Base-by-base conservation (phyloP, 345 rosid species). In the Syzygium oleosum region DNA sequence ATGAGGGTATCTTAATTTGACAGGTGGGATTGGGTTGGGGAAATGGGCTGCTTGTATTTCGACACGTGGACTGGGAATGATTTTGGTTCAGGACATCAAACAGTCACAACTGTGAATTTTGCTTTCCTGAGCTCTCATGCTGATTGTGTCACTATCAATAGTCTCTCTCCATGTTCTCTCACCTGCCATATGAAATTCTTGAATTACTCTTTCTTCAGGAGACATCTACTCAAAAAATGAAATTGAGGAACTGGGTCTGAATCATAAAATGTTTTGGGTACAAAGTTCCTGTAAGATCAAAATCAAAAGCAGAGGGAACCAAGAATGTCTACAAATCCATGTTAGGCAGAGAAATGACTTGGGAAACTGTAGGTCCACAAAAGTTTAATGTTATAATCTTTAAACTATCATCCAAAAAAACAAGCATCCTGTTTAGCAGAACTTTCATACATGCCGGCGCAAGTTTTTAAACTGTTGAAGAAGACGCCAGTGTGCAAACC, bases 1-100 rank as follows among this genome's bases (percentile, higher is more conserved):
- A 1, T 1, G 38, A 65, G 58, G 25, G 25, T 29, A 46, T 38
- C 78, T 83, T 13, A 29, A 10, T 17, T 63, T 85, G 89, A 89
- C 93, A 91, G 29, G 89, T 85, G 49, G 92, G 96, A 90, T 90
- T 92, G 85, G 80, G 87, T 73, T 73, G 49, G 83, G 80, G 21
- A 11, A 73, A 25, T 86, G 52, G 13, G 29, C 87, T 14, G 56
- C 21, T 89, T 27, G 29, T 17, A 27, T 87, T 11, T 85, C 85
- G 92, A 86, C 94, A 90, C 89, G 91, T 93, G 89, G 93, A 89
- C 19, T 51, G 21, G 49, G 87, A 38, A 52, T n/a, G 49, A 84
- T 84, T 84, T 55, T 84, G 86, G 56, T 7, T 84, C 59, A 31
- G 38, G 61, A 19, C 46, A 31, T 54, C 46, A 31, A n/a, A 34